Percentiles rank a stretch among this genome's conserved stretches.
Evolutionary conservation across 306 rosid species (phyloP).

Genomic region (Senna siamea): DNA sequence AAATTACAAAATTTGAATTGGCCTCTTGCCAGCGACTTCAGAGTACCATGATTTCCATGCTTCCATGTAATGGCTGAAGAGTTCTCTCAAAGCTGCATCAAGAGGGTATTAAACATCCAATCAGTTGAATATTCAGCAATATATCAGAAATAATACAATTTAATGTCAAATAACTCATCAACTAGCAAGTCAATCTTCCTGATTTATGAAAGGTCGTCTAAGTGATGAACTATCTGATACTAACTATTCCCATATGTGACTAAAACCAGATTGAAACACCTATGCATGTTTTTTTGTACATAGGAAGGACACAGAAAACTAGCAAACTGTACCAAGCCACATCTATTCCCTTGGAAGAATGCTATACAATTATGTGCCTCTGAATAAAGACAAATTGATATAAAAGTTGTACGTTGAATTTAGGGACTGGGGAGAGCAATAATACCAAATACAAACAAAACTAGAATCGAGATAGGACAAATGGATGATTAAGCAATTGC

Average conservation of each 20-base stretch:
- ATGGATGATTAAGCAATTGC: neutral
- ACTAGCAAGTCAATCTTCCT: neutral
- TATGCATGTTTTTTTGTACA: neutral
- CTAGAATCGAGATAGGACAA: neutral
- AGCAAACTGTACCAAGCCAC: neutral
- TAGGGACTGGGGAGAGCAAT: neutral
- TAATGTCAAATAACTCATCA: neutral
- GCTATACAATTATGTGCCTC: neutral
- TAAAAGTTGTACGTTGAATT: neutral
- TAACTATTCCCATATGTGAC: neutral
- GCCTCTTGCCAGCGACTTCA: constrained; percentile 70
- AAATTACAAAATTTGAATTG: constrained; percentile 55
- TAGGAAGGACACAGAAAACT: neutral
- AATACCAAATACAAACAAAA: neutral
- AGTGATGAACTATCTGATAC: neutral
- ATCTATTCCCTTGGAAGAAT: neutral
- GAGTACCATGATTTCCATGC: constrained; percentile 92
- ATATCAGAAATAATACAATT: constrained; percentile 1
- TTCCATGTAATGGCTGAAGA: constrained; percentile 85
- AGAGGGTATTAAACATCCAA: constrained; percentile 9
- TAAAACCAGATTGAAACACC: neutral
- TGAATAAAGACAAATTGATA: neutral
- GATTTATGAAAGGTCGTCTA: neutral
- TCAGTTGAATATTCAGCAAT: constrained; percentile 10
- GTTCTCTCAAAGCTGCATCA: constrained; percentile 76